Base-by-base conservation (phyloP, 768 basidiomycete species). In the Pleurotus giganteus region DNA sequence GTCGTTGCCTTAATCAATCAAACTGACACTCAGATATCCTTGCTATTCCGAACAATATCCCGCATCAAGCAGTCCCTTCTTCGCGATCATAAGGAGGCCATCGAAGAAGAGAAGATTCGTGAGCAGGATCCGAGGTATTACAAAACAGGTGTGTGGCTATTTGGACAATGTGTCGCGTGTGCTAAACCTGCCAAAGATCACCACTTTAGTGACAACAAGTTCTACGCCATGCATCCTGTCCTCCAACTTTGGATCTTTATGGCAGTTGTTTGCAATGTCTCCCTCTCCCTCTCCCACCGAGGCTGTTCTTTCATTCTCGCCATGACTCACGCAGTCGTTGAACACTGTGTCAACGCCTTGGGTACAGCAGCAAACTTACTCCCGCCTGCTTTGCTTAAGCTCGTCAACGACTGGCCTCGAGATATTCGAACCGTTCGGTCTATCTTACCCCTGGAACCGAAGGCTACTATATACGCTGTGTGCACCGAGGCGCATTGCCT, bases 251-350 rank as follows among this genome's bases (percentile, higher is more conserved):
- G 42, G 42, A 44, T 44, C 17, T 44, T 44, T 23, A 44, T 44
- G 42, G 42, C 42, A n/a, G 42, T 44, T 44, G 42, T 44, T 23
- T 44, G 42, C 21, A 44, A 44, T 23, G 42, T 44, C 12, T 44
- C 42, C n/a, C n/a, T 23, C 11, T n/a, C 12, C 42, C 24, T 44
- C 4, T 44, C 42, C 12, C 42, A 44, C 23, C 42, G 23, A 23
- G 42, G n/a, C 23, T 44, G 42, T 44, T 19, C n/a, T 11, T 44
- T 44, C 23, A n/a, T 44, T 11, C 42, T 44, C 24, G n/a, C 15
- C 15, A 44, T 44, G 42, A 44, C 42, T 11, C 21, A n/a, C 21
- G 12, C 12, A 12, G 24, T 44, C 24, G 21, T 44, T 23, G 11
- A 44, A 17, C 12, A n/a, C 11, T 44, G 42, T 12, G 15, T 39